Conservation (phyloP, 768 basidiomycete species). For the Suillus occidentalis region DNA sequence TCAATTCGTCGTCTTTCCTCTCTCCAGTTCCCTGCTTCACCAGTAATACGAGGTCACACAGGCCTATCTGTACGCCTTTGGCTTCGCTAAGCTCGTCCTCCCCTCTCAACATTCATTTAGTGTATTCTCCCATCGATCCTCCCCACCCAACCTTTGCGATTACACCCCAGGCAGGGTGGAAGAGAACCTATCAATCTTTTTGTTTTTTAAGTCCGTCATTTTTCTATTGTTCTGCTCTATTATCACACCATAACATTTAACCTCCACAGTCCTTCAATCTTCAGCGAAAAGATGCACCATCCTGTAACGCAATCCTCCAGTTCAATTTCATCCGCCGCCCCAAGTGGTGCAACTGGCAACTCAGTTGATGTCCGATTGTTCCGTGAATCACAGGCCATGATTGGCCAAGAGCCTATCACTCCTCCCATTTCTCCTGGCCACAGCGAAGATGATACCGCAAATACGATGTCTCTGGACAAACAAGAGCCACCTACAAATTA, state of each 20-base stretch:
- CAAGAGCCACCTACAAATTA: constrained; percentile 11
- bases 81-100: background rate
- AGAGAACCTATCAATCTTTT: background rate
- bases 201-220: constrained; percentile 1
- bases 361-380: constrained; percentile 21
- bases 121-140: background rate
- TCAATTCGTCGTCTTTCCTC: constrained; percentile 4
- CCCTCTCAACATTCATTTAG: background rate
- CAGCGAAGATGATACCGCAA: constrained; percentile 39
- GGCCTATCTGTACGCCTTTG: background rate
- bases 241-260: constrained; percentile 5
- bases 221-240: background rate
- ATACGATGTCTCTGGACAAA: constrained; percentile 12
- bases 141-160: background rate
- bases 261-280: constrained; percentile 6
- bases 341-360: constrained; percentile 9
- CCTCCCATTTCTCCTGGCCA: constrained; percentile 66
- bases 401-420: constrained; percentile 63
- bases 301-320: constrained; percentile 23
- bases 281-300: constrained; percentile 23
- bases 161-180: constrained; percentile 1
- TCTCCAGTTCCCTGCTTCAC: background rate
- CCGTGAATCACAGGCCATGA: constrained; percentile 43
- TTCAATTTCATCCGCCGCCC: constrained; percentile 13
- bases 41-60: background rate